Evolutionary conservation across 2,329 filamentous ascomycete species (phyloP).

Genomic region (Neopestalotiopsis sp.): DNA sequence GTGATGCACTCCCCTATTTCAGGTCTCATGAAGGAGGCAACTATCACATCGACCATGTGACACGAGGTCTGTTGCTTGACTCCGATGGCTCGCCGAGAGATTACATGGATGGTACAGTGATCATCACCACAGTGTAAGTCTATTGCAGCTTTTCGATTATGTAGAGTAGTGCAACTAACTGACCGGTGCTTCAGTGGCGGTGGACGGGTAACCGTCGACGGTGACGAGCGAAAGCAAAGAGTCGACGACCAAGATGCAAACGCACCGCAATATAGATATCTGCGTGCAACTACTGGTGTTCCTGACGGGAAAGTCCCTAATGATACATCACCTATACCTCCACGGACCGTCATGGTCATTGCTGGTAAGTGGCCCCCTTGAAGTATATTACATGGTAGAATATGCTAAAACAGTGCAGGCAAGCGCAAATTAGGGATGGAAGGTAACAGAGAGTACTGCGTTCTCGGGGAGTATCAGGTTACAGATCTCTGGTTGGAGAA

Average conservation of each 20-base stretch:
- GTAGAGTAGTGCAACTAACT: neutral
- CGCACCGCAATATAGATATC: slow-evolving; percentile 50
- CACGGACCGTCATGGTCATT: slow-evolving; percentile 58
- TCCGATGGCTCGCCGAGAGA: neutral
- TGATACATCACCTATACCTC: slow-evolving; percentile 16
- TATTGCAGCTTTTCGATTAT: neutral
- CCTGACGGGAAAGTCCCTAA: too few relatives aligned
- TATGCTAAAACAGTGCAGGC: neutral
- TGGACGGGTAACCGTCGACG: slow-evolving; percentile 30
- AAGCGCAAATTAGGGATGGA: neutral
- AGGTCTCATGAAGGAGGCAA: slow-evolving; percentile 10
- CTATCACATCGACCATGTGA: slow-evolving; percentile 6
- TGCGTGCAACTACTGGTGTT: slow-evolving; percentile 30
- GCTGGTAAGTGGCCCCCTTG: slow-evolving; percentile 48
- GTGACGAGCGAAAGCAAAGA: slow-evolving; percentile 50
- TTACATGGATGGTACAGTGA: slow-evolving; percentile 11
- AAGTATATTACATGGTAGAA: neutral
- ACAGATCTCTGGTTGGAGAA: slow-evolving; percentile 73
- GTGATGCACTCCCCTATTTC: slow-evolving; percentile 11
- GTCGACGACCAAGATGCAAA: slow-evolving; percentile 52
- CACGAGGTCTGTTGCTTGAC: slow-evolving; percentile 9
- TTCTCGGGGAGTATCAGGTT: slow-evolving; percentile 72
- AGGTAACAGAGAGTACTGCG: slow-evolving; percentile 57
- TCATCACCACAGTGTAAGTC: slow-evolving; percentile 17
- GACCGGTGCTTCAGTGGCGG: neutral